Percentiles rank a stretch among this genome's conserved stretches.
Conservation (phyloP, 2,329 filamentous ascomycete genomes). For the Cytospora piceicola region DNA sequence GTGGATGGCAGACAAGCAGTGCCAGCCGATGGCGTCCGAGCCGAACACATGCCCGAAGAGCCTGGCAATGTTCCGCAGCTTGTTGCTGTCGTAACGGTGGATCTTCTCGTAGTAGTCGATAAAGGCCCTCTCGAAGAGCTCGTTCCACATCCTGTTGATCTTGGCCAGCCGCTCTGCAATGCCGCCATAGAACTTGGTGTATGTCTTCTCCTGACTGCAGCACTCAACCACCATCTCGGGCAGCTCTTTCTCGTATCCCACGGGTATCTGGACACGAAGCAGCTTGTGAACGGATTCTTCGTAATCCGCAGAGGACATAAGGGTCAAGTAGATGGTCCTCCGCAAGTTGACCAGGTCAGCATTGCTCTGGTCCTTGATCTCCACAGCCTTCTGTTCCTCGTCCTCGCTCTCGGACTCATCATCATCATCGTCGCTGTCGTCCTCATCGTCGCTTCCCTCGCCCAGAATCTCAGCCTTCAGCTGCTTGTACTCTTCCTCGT, state of each 20-base stretch:
- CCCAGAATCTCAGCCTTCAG: slow-evolving; percentile 93
- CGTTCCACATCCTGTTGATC: slow-evolving; percentile 91
- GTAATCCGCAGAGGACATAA: slow-evolving; percentile 94
- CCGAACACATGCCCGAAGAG: slow-evolving; percentile 93
- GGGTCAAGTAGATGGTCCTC: slow-evolving; percentile 93
- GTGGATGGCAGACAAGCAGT: slow-evolving; percentile 81
- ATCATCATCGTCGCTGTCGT: slow-evolving; percentile 69
- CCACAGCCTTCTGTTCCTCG: slow-evolving; percentile 78
- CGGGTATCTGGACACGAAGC: slow-evolving; percentile 88
- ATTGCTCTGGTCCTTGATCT: slow-evolving; percentile 98
- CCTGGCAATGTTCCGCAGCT: slow-evolving; percentile 89
- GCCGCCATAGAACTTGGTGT: slow-evolving; percentile 94
- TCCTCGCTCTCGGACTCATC: slow-evolving; percentile 74
- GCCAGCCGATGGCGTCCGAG: slow-evolving; percentile 89
- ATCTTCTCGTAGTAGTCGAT: slow-evolving; percentile 96
- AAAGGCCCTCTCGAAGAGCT: slow-evolving; percentile 89
- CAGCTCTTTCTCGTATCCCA: slow-evolving; percentile 84
- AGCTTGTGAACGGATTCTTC: slow-evolving; percentile 98
- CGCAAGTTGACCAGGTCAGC: slow-evolving; percentile 92
- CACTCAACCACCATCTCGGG: slow-evolving; percentile 98
- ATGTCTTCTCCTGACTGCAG: slow-evolving; percentile 94
- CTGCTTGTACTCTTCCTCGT: slow-evolving; percentile 87
- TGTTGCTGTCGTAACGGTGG: slow-evolving; percentile 94
- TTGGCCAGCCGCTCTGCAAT: slow-evolving; percentile 96
- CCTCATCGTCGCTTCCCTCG: slow-evolving; percentile 85